phyloP scores from a whole-genome alignment of 1,284 basidiomycete species.

The Sporisorium graminicola region DNA sequence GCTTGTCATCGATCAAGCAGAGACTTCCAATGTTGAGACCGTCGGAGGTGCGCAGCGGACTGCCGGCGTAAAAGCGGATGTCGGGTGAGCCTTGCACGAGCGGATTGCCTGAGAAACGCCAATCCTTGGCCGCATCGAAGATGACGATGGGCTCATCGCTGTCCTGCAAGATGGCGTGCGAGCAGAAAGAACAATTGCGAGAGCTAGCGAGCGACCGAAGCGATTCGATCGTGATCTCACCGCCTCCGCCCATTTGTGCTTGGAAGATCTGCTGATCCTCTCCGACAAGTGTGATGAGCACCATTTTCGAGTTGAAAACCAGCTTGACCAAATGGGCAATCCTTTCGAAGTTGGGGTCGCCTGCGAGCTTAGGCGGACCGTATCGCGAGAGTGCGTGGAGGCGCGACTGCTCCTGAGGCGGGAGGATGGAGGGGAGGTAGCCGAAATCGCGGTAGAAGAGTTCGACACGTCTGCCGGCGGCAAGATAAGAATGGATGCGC shows the following conservation, averaged over 20 bases:
- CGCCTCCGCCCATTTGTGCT: constrained; percentile 78
- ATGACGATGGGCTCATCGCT: constrained; percentile 89
- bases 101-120: constrained; percentile 88
- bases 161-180: constrained; percentile 85
- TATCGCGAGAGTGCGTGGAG: constrained; percentile 60
- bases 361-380: constrained; percentile 71
- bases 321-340: constrained; percentile 89
- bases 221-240: constrained; percentile 32
- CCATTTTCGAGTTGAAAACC: constrained; percentile 89
- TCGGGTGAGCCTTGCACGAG: constrained; percentile 78
- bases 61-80: constrained; percentile 90
- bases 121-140: constrained; percentile 83
- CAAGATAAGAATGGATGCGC: constrained; percentile 53
- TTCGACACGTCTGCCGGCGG: constrained; percentile 57
- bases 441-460: constrained; percentile 59
- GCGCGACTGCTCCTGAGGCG: constrained; percentile 59
- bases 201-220: constrained; percentile 70
- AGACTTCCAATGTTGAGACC: constrained; percentile 91
- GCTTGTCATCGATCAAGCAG: constrained; percentile 86
- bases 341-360: constrained; percentile 90
- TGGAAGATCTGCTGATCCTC: constrained; percentile 86
- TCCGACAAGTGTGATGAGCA: constrained; percentile 84
- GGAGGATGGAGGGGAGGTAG: constrained; percentile 61
- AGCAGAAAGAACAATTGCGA: constrained; percentile 81
- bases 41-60: constrained; percentile 86